Evolutionary conservation across 2,329 filamentous ascomycete species (phyloP), one percentile per base, ranked within the genome.

Genomic region (Penicillium sp.): DNA sequence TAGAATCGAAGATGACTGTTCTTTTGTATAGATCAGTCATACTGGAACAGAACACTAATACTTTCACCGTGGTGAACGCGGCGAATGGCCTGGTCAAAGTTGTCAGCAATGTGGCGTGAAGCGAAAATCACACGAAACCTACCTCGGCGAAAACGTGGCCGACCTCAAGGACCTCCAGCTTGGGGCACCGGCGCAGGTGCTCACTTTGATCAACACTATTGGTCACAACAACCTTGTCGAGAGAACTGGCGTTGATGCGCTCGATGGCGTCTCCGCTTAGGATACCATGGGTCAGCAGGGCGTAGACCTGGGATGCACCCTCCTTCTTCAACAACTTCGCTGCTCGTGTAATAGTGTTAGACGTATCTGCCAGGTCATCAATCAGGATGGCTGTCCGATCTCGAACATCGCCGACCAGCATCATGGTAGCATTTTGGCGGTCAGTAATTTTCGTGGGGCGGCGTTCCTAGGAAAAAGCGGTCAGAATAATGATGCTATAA

Each of bases 11-110:
- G 6, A 6, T 11, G 11, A 6, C 6, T 30, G 29, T 10, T 22
- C 14, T 26, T 44, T 36, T 29, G 32, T 27, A 18, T 20, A 13
- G 29, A 39, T 61, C 63, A 88, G 61, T 86, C 83, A 65, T 86
- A 84, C 61, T 88, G 83, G 67, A 98, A 98, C 35, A 98, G 75
- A 44, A 92, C 86, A 62, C 88, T 95, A 68, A 98, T 95, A 58
- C 87, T 95, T 71, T 98, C 92, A 56, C 92, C 92, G 65, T 96
- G 89, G 67, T 98, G 92, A 42, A 96, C 90, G 47, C 92, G 80
- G 47, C 92, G 84, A 54, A 96, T 95, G 34, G 92, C 80, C 78
- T 80, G 40, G 51, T 41, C n/a, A 28, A 30, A 41, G 62, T 47
- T 62, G 57, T 40, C 44, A 56, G 54, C 43, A 55, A 39, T 23